phyloP scores from a whole-genome alignment of 495 filamentous ascomycete genomes.

The Tetracladium setigerum region DNA sequence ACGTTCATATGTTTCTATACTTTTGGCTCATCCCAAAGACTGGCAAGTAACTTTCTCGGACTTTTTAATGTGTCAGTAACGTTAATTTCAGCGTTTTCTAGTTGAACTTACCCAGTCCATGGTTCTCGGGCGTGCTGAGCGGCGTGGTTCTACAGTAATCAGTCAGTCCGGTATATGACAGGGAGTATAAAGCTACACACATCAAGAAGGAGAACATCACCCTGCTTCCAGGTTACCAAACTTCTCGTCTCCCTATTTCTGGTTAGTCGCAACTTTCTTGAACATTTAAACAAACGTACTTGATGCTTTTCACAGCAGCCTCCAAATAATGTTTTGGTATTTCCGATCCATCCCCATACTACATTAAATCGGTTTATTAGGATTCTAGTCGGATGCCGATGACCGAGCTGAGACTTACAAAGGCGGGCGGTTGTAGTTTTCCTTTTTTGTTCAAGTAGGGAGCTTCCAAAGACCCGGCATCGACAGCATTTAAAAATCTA shows the following conservation, averaged over 20 bases:
- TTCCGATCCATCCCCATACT: conserved; percentile 42
- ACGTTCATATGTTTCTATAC: too few relatives aligned
- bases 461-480: conserved; percentile 17
- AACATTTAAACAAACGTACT: conserved; percentile 38
- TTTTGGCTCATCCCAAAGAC: too few relatives aligned
- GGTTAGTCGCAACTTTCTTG: conserved; percentile 20
- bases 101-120: conserved; percentile 6
- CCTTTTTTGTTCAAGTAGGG: conserved; percentile 17
- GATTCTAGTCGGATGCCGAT: background rate
- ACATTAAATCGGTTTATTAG: background rate
- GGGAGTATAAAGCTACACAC: conserved; percentile 2
- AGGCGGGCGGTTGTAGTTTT: conserved; percentile 22
- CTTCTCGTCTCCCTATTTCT: conserved; percentile 9
- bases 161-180: background rate
- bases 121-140: conserved; percentile 23
- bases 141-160: conserved; percentile 17
- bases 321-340: conserved; percentile 43
- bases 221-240: conserved; percentile 17
- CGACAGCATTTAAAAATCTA: conserved; percentile 32
- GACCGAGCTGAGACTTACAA: conserved; percentile 11
- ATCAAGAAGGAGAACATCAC: conserved; percentile 24
- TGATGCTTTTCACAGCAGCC: conserved; percentile 36
- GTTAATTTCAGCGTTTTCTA: too few relatives aligned
- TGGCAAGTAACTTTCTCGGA: too few relatives aligned
- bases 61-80: too few relatives aligned